These are phyloP conservation scores for Vachellia collinsii DNA, from an alignment of 306 rosid genomes.

Conservation along the genomic window DNA sequence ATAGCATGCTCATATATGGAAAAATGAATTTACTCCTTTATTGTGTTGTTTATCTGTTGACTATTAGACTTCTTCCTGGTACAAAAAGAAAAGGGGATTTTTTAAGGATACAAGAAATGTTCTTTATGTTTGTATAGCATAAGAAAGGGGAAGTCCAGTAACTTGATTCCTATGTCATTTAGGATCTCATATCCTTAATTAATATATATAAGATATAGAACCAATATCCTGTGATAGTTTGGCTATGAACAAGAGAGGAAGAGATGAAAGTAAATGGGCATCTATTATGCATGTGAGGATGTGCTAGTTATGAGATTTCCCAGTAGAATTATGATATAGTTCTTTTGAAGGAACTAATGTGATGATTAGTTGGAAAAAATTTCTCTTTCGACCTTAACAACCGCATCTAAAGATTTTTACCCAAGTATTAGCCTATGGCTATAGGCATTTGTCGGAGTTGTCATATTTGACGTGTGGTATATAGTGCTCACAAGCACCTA, in stretches of 20 bases:
- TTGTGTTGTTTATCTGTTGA: background rate
- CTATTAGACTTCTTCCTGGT: background rate
- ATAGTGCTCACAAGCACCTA: background rate
- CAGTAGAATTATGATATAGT: background rate
- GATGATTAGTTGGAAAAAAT: background rate
- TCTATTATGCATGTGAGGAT: background rate
- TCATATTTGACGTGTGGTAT: constrained; percentile 1
- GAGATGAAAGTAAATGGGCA: background rate
- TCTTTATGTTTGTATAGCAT: background rate
- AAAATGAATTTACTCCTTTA: constrained; percentile 14
- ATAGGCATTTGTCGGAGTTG: background rate
- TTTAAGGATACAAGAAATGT: constrained; percentile 20
- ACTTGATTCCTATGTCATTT: constrained; percentile 28
- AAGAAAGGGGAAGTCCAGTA: constrained; percentile 21
- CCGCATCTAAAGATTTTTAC: background rate
- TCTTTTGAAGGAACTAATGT: background rate
- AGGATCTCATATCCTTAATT: background rate
- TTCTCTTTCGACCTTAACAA: background rate
- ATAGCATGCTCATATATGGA: constrained; percentile 6
- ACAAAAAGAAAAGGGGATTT: background rate
- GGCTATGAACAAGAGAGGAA: constrained; percentile 8
- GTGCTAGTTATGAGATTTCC: background rate
- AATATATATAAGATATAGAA: constrained; percentile 19
- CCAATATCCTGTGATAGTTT: background rate
- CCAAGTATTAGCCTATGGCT: background rate